Base-by-base conservation (phyloP, 345 rosid genomes). In the Rhizophora mangle region DNA sequence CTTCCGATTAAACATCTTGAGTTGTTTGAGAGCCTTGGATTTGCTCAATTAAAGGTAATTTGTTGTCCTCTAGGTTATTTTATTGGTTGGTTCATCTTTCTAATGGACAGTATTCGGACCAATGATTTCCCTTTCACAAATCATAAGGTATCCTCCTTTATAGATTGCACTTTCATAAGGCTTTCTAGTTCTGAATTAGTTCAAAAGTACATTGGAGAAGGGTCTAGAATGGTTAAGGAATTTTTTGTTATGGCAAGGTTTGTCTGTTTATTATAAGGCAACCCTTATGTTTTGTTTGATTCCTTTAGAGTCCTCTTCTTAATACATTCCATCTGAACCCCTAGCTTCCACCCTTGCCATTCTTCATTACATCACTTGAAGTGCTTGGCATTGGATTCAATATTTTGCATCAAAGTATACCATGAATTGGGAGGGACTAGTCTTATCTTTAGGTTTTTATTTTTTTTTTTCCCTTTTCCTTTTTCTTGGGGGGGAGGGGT, bases 171-270 rank as follows among this genome's bases (percentile, higher is more conserved):
- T 95, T 95, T 95, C 82, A 95, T 95, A 76, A 88, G 99, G 90
- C 98, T 95, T 72, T 94, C 95, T 78, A 96, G 98, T 66, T 94
- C 97, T 43, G 98, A 92, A 79, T 82, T 95, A 62, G 99, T 95
- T 65, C 96, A 92, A 83, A 92, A 95, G 67, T 95, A 95, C 85
- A 92, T 95, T 78, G 99, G 99, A 68, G 98, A 92, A 83, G 99
- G 98, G 47, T 95, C 98, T 60, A 86, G 99, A 82, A 95, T 95
- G 99, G 98, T 95, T 63, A 83, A 98, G 70, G 99, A 95, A 82
- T 93, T 95, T 32, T 95, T 95, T 65, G 98, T 95, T 64, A 95
- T 95, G 98, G 99, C 99, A 58, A 89, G 98, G 99, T 95, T 77
- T 27, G 91, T 72, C 56, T 71, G 55, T 66, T 66, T 54, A n/a